Percentiles rank a stretch among this genome's conserved stretches.
Evolutionary conservation across 345 rosid species (phyloP).

Genomic region (Corymbia maculata): DNA sequence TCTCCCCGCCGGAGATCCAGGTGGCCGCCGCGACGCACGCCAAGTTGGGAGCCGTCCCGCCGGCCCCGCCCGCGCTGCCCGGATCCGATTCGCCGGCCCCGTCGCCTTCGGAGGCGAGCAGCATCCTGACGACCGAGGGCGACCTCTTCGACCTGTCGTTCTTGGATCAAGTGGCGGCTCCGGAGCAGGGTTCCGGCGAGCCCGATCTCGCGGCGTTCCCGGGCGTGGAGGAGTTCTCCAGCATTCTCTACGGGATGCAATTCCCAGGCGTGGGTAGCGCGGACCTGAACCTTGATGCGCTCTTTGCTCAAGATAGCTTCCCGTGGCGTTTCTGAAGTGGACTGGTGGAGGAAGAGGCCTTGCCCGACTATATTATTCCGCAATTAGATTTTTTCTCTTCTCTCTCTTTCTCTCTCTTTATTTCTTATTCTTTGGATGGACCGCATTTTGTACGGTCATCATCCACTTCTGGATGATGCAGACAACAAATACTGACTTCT

Average conservation of each 20-base stretch:
- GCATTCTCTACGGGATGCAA: background rate
- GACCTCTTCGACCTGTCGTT: background rate
- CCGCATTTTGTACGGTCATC: background rate
- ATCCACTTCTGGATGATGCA: background rate
- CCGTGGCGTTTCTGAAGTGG: conserved; percentile 1
- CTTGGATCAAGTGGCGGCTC: background rate
- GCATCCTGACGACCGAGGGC: background rate
- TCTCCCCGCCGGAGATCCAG: conserved; percentile 4
- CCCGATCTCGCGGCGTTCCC: background rate
- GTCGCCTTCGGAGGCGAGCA: background rate
- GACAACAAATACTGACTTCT: background rate
- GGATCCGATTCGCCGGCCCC: background rate
- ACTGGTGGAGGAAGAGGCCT: background rate
- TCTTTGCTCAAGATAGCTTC: background rate
- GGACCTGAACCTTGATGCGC: background rate
- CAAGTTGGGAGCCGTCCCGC: background rate
- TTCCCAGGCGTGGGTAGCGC: background rate
- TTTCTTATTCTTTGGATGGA: background rate
- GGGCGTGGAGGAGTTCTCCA: background rate
- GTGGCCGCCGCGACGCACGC: conserved; percentile 5
- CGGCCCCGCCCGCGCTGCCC: background rate
- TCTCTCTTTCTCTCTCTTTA: accelerated
- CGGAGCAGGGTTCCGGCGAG: background rate
- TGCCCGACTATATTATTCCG: background rate
- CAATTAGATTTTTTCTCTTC: background rate